Conservation (phyloP, 371 early-diverging fungal species). For the Apophysomyces trapeziformis region DNA sequence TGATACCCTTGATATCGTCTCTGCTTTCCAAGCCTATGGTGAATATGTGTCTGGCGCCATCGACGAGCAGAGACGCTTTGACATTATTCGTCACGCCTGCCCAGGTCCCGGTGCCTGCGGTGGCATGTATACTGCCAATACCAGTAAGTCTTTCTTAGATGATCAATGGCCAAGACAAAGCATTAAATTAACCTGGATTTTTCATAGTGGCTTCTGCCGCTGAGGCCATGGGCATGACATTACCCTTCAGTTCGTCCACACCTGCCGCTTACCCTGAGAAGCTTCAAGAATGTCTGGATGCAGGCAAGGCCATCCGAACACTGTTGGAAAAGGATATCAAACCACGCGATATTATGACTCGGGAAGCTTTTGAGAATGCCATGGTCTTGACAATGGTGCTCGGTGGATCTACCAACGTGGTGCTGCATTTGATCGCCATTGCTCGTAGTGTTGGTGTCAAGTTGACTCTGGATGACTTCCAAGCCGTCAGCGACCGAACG, state of each 20-base stretch:
- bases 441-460: constrained; percentile 81
- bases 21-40: constrained; percentile 96
- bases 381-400: constrained; percentile 89
- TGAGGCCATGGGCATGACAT: constrained; percentile 95
- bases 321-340: constrained; percentile 89
- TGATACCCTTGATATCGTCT: constrained; percentile 86
- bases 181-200: neutral
- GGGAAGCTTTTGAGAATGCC: constrained; percentile 93
- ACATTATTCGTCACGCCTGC: constrained; percentile 89
- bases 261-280: constrained; percentile 89
- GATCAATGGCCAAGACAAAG: neutral
- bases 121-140: constrained; percentile 98
- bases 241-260: constrained; percentile 91
- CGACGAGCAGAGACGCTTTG: constrained; percentile 81
- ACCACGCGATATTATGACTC: constrained; percentile 95
- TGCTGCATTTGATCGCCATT: constrained; percentile 94
- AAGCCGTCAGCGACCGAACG: constrained; percentile 81
- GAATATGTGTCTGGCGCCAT: constrained; percentile 89
- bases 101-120: constrained; percentile 98
- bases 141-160: constrained; percentile 59
- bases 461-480: constrained; percentile 91
- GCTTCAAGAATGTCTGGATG: constrained; percentile 83
- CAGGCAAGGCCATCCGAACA: constrained; percentile 83
- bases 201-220: constrained; percentile 88
- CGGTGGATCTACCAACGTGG: constrained; percentile 97